Evolutionary conservation across 176 grass and related monocot species (phyloP).

Genomic region (Bolboschoenus planiculmis): DNA sequence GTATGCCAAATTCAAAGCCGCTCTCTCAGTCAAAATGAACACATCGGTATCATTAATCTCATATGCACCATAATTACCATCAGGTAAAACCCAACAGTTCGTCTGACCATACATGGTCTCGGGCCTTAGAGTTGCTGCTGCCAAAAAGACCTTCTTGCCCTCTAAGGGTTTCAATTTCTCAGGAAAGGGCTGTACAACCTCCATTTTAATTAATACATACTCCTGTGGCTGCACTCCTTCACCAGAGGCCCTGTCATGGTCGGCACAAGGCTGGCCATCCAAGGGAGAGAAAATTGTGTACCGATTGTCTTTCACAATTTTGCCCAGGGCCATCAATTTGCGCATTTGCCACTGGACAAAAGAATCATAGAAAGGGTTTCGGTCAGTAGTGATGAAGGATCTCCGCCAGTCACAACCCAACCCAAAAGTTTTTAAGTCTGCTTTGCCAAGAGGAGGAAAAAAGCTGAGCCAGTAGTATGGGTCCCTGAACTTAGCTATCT

Average conservation of each 20-base stretch:
- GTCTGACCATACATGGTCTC: constrained; percentile 78
- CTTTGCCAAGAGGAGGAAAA: constrained; percentile 51
- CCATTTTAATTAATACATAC: constrained; percentile 82
- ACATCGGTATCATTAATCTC: constrained; percentile 76
- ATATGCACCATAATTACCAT: constrained; percentile 62
- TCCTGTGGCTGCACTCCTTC: constrained; percentile 68
- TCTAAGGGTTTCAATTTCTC: constrained; percentile 53
- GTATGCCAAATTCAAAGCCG: constrained; percentile 64
- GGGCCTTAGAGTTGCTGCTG: constrained; percentile 60
- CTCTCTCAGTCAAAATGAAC: constrained; percentile 52
- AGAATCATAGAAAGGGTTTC: constrained; percentile 64
- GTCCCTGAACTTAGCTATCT: constrained; percentile 59
- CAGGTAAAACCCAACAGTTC: constrained; percentile 72
- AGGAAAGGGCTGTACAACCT: constrained; percentile 53
- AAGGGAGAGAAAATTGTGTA: constrained; percentile 74
- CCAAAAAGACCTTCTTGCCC: constrained; percentile 53
- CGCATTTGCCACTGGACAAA: constrained; percentile 83
- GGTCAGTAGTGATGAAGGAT: constrained; percentile 66
- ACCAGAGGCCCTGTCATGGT: constrained; percentile 57
- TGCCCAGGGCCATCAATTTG: constrained; percentile 53
- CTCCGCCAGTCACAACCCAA: constrained; percentile 63
- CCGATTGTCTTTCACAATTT: constrained; percentile 66
- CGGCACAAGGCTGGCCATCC: constrained; percentile 75
- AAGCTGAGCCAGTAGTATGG: constrained; percentile 55
- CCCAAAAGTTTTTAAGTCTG: constrained; percentile 55